phyloP scores from a whole-genome alignment of 1,139 yeast genomes.

The Lodderomyces oxycetoniae region DNA sequence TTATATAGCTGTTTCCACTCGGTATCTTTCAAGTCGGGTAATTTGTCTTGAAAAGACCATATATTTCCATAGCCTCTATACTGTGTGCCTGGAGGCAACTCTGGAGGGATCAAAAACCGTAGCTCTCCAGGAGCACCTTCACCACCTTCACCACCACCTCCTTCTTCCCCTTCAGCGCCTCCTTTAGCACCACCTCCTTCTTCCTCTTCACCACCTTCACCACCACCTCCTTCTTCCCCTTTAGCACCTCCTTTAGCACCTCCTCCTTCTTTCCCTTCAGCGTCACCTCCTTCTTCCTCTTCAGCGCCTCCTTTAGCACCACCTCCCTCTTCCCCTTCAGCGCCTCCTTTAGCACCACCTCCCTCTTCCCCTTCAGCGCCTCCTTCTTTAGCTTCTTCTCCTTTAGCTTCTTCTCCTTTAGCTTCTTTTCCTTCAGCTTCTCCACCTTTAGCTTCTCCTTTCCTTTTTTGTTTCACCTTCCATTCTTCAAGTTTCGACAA shows the following conservation, averaged over 20 bases:
- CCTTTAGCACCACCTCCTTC: constrained; percentile 4
- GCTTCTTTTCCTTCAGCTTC: too few species aligned
- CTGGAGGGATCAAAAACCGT: constrained; percentile 60
- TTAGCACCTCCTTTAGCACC: constrained; percentile 5
- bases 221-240: constrained; percentile 5
- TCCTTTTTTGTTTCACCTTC: constrained; percentile 8
- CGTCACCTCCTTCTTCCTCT: constrained; percentile 9
- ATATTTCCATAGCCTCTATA: constrained; percentile 78
- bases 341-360: too few species aligned
- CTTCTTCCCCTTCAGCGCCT: constrained; percentile 4
- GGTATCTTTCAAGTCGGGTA: constrained; percentile 61
- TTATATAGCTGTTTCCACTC: constrained; percentile 66
- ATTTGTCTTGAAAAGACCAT: constrained; percentile 72
- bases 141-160: constrained; percentile 1
- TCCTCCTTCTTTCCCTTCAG: constrained; percentile 3
- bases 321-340: constrained; percentile 5
- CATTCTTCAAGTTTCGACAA: constrained; percentile 30
- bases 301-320: neutral
- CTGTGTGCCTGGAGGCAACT: constrained; percentile 52
- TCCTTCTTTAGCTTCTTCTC: constrained; percentile 4
- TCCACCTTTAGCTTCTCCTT: constrained; percentile 9
- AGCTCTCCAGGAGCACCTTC: constrained; percentile 30
- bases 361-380: neutral
- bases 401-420: constrained; percentile 6
- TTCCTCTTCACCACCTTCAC: neutral